Conservation (phyloP, 345 rosid genomes). For the Camelina hispida region DNA sequence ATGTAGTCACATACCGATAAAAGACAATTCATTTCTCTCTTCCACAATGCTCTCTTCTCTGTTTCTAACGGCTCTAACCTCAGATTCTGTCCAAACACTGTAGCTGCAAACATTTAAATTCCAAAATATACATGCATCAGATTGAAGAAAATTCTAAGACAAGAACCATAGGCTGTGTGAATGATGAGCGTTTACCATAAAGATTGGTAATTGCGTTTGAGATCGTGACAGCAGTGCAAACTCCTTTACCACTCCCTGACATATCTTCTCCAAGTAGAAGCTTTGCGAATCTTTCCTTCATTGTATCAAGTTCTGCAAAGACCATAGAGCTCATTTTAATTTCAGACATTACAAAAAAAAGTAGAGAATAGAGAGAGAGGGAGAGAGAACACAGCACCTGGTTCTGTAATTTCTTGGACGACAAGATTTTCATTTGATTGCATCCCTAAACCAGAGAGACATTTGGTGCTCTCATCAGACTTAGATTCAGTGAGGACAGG, state of each 20-base stretch:
- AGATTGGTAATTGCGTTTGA: conserved; percentile 94
- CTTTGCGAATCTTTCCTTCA: conserved; percentile 94
- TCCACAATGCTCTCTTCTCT: conserved; percentile 87
- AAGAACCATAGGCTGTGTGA: conserved; percentile 18
- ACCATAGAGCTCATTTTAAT: conserved; percentile 5
- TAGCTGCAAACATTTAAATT: conserved; percentile 58
- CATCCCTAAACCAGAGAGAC: conserved; percentile 45
- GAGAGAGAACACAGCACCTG: conserved; percentile 52
- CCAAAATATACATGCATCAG: background rate
- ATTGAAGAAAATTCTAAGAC: background rate
- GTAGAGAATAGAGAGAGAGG: background rate
- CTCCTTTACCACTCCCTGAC: conserved; percentile 98
- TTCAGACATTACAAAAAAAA: background rate
- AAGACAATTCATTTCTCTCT: conserved; percentile 89
- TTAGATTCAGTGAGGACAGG: conserved; percentile 50
- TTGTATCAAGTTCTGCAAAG: conserved; percentile 69
- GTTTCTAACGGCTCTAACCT: conserved; percentile 79
- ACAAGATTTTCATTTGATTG: conserved; percentile 49
- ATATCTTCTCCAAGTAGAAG: conserved; percentile 95
- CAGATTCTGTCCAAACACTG: conserved; percentile 88
- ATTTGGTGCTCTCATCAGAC: conserved; percentile 42
- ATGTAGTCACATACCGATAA: conserved; percentile 84
- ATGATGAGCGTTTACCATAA: conserved; percentile 59
- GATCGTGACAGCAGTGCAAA: conserved; percentile 84
- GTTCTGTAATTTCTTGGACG: conserved; percentile 57